These are phyloP conservation scores for Flammula alnicola DNA, from an alignment of 1,284 basidiomycete genomes.

Conservation along the genomic window DNA sequence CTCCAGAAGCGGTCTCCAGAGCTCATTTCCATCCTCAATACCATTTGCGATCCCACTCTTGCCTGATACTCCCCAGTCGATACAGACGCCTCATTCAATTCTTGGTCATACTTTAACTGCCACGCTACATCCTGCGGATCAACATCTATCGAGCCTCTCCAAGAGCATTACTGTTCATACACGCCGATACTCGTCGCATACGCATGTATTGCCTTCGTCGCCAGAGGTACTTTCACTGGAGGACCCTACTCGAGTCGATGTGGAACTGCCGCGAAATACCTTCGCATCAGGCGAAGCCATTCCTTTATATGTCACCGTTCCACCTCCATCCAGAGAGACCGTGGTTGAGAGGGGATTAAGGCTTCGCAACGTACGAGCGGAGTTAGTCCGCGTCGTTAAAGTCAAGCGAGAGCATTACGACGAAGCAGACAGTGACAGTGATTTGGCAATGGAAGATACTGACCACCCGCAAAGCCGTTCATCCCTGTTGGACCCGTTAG, in stretches of 20 bases:
- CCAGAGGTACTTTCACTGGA: slow-evolving; percentile 62
- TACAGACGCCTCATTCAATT: slow-evolving; percentile 71
- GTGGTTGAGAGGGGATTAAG: slow-evolving; percentile 69
- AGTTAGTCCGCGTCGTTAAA: slow-evolving; percentile 67
- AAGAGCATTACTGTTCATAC: slow-evolving; percentile 72
- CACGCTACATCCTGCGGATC: slow-evolving; percentile 57
- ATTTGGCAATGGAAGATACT: slow-evolving; percentile 23
- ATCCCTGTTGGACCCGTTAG: slow-evolving; percentile 22
- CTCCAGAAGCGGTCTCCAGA: slow-evolving; percentile 37
- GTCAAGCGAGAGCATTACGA: slow-evolving; percentile 47
- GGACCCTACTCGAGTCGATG: slow-evolving; percentile 67
- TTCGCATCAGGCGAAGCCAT: slow-evolving; percentile 73
- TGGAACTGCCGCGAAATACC: slow-evolving; percentile 70
- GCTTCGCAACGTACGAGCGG: slow-evolving; percentile 74
- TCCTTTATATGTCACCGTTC: slow-evolving; percentile 77
- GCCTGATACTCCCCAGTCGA: slow-evolving; percentile 75
- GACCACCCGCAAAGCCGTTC: slow-evolving; percentile 26
- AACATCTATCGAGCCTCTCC: slow-evolving; percentile 43
- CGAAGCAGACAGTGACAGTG: slow-evolving; percentile 36
- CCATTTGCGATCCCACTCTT: slow-evolving; percentile 78
- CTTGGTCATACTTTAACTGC: slow-evolving; percentile 71
- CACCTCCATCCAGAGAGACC: slow-evolving; percentile 65
- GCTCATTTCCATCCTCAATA: slow-evolving; percentile 60
- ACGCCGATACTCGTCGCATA: slow-evolving; percentile 71
- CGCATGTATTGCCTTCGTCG: slow-evolving; percentile 52